phyloP scores from a whole-genome alignment of 2,329 filamentous ascomycete species.

The Ascochyta clinopodiicola region DNA sequence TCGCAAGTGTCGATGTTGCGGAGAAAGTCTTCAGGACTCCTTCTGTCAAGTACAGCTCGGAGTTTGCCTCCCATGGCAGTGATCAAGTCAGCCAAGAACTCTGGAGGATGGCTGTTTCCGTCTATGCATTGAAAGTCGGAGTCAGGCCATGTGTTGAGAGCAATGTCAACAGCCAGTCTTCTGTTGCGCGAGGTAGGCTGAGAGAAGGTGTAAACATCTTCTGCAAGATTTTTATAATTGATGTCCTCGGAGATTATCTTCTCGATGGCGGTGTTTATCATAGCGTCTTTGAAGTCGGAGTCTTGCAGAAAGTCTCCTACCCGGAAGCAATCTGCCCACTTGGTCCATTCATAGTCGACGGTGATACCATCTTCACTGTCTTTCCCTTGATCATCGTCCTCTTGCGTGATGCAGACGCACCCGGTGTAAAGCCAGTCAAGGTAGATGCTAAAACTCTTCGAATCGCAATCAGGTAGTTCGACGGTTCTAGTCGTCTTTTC shows the following conservation, averaged over 20 bases:
- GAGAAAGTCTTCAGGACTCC: background rate
- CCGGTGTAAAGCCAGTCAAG: conserved; percentile 8
- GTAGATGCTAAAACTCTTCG: background rate
- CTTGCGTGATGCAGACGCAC: background rate
- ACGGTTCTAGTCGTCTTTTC: background rate
- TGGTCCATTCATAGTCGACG: background rate
- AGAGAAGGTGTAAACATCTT: background rate
- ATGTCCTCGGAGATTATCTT: background rate
- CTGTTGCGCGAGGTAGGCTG: background rate
- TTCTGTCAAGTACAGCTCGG: background rate
- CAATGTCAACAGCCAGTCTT: background rate
- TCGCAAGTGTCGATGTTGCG: background rate
- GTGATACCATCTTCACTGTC: background rate
- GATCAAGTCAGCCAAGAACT: too few species aligned
- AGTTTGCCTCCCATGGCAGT: too few species aligned
- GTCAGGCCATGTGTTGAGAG: background rate
- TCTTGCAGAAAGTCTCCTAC: conserved; percentile 8
- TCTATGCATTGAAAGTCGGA: too few species aligned
- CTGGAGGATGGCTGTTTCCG: too few species aligned
- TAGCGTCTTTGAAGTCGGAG: conserved; percentile 3
- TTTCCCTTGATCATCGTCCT: background rate
- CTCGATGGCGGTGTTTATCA: conserved; percentile 10
- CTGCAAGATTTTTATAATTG: background rate
- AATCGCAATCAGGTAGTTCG: background rate
- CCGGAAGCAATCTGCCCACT: background rate